These are phyloP conservation scores for Epichloe festucae DNA, from an alignment of 2,329 filamentous ascomycete species.

Conservation along the genomic window DNA sequence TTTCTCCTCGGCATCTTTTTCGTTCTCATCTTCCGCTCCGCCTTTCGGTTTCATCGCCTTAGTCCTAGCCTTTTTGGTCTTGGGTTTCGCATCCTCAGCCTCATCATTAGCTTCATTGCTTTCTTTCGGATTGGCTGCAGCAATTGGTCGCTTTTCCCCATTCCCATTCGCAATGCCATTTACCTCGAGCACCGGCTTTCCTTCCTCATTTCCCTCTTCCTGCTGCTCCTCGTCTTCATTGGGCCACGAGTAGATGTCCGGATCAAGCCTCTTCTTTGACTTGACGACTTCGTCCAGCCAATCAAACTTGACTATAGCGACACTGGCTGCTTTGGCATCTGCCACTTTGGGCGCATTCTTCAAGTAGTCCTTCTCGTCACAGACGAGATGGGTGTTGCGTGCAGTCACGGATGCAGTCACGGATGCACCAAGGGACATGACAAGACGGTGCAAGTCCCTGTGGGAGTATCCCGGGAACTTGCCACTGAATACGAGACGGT, in stretches of 20 bases:
- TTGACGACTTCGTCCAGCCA: conserved; percentile 49
- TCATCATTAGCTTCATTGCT: conserved; percentile 12
- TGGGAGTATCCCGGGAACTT: conserved; percentile 45
- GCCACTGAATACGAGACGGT: conserved; percentile 45
- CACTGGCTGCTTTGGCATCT: conserved; percentile 29
- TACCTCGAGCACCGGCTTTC: conserved; percentile 3
- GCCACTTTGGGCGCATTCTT: conserved; percentile 38
- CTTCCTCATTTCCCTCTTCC: conserved; percentile 4
- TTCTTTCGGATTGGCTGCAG: conserved; percentile 8
- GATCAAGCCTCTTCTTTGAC: conserved; percentile 12
- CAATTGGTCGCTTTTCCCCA: conserved; percentile 16
- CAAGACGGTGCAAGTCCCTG: conserved; percentile 29
- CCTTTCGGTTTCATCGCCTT: conserved; percentile 9
- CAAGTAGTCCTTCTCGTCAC: conserved; percentile 38
- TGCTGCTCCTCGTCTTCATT: not conserved
- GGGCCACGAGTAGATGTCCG: conserved; percentile 15
- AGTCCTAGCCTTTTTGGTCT: conserved; percentile 18
- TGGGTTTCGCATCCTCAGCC: conserved; percentile 9
- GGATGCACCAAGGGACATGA: conserved; percentile 35
- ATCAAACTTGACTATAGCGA: conserved; percentile 43
- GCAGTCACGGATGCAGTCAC: conserved; percentile 34
- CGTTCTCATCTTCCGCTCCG: conserved; percentile 26
- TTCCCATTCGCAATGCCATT: conserved; percentile 12
- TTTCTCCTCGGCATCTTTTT: conserved; percentile 22
- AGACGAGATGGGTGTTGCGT: conserved; percentile 43